Evolutionary conservation across 805 yeast species (phyloP), one percentile per base, ranked within the genome.

Genomic region (Monosporozyma aerobia): DNA sequence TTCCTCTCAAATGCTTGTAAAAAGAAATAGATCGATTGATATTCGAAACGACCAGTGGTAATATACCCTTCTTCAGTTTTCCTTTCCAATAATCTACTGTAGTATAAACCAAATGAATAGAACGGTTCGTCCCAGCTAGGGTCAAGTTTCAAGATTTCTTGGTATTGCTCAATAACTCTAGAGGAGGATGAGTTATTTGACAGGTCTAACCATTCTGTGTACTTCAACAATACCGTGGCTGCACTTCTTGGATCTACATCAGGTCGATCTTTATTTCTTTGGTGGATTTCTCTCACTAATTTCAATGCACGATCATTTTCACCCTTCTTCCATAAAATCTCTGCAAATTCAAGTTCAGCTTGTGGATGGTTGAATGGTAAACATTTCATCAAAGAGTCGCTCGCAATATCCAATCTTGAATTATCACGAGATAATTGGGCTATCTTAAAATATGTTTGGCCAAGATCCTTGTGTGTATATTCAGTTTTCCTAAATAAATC

Each of bases 301-400:
- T 85, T 82, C 45, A 92, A 75, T 0, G 98, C 98, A 58, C 89
- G 84, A 25, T 90, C 78, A 54, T 81, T 87, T 56, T 89, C 95
- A 0, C 95, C 96, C 63, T 87, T 88, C 3, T 82, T 84, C 97
- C 98, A 92, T 41, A 89, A 68, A 8, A 94, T 74, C 53, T 86
- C 82, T 0, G 97, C 84, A 65, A 85, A 84, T 63, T 90, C 96
- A 41, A 85, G 68, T 54, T 83, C 84, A 6, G 86, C 83, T 25
- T 72, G 71, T 6, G 68, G 62, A 30, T 72, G 69, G 1, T 62
- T 57, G 44, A 56, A 58, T 25, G 65, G 53, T 33, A 51, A 56
- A 53, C 60, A 70, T 56, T 1, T 88, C 89, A 59, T 80, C 75
- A 85, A 77, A 8, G 83, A 76, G 22, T 82, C 77, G 2, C 88